Percentiles rank a stretch among this genome's conserved stretches.
These are phyloP conservation scores for Bremia lactucae DNA, from an alignment of 352 stramenopile genomes.

Conservation along the genomic window DNA sequence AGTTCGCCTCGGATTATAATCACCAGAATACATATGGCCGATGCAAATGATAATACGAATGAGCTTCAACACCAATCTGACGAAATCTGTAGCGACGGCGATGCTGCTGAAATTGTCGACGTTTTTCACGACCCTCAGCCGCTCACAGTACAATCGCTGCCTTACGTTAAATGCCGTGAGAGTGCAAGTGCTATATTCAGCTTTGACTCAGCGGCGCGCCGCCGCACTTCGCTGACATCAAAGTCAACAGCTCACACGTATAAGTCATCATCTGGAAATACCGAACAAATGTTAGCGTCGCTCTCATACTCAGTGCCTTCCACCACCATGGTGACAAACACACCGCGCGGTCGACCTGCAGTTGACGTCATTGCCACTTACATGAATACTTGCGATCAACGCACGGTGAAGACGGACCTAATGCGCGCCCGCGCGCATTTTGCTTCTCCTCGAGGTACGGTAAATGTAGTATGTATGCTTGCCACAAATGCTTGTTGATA, in stretches of 20 bases:
- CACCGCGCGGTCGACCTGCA: constrained; percentile 48
- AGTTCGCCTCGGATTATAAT: too few relatives aligned
- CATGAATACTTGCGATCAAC: constrained; percentile 82
- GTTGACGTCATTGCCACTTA: constrained; percentile 85
- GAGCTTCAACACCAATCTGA: constrained; percentile 1
- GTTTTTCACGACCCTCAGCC: constrained; percentile 3
- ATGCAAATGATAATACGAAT: constrained; percentile 7
- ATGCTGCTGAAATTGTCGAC: constrained; percentile 17
- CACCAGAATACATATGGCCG: too few relatives aligned
- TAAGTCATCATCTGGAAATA: constrained; percentile 24
- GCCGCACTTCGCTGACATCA: constrained; percentile 35
- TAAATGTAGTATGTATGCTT: constrained; percentile 3
- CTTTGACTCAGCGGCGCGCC: constrained; percentile 32
- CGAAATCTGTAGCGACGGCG: constrained; percentile 10
- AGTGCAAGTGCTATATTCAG: constrained; percentile 43
- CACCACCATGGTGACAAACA: constrained; percentile 43
- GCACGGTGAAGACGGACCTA: constrained; percentile 65
- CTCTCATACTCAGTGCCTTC: constrained; percentile 69
- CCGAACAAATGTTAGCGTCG: constrained; percentile 32
- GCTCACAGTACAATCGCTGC: constrained; percentile 54
- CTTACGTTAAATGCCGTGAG: constrained; percentile 54
- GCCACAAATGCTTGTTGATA: constrained; percentile 17
- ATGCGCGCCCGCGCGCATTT: constrained; percentile 68
- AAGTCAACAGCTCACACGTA: constrained; percentile 32
- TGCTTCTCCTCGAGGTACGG: constrained; percentile 50